phyloP scores from a whole-genome alignment of 2,329 filamentous ascomycete genomes.

The Trichophyton verrucosum region DNA sequence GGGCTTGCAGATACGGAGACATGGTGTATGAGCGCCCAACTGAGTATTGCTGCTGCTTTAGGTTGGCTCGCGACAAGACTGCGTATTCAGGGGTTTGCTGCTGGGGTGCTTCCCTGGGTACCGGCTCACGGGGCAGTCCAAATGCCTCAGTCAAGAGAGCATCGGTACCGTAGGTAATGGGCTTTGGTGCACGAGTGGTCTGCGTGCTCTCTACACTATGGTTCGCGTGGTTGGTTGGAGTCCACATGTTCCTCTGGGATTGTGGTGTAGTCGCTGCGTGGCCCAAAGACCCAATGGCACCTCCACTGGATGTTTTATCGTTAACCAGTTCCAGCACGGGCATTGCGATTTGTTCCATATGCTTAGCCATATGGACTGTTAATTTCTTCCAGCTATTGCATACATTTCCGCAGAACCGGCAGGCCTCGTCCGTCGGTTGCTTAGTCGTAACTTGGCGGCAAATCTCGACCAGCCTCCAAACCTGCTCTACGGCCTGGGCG shows the following conservation, averaged over 20 bases:
- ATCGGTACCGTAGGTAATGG: background rate
- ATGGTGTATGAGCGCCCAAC: background rate
- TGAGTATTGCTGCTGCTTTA: conserved; percentile 1
- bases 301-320: conserved; percentile 32
- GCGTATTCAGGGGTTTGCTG: background rate
- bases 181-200: background rate
- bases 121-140: background rate
- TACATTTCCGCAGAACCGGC: conserved; percentile 71
- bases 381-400: conserved; percentile 85
- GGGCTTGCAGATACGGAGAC: conserved; percentile 1
- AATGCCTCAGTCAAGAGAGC: conserved; percentile 4
- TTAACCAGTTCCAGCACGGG: conserved; percentile 52
- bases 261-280: background rate
- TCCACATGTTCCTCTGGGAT: background rate
- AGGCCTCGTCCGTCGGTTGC: conserved; percentile 62
- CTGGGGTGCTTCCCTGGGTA: background rate
- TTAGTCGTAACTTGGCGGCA: conserved; percentile 60
- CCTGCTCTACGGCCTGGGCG: conserved; percentile 42
- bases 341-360: conserved; percentile 85
- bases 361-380: conserved; percentile 83
- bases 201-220: background rate
- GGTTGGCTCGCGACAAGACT: background rate
- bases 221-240: background rate
- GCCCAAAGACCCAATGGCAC: conserved; percentile 39
- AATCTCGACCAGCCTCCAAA: conserved; percentile 65